A percentile compares a stretch with the other conserved stretches of the same genome.
Conservation (phyloP, 208 protist genomes). For the Leishmania braziliensis region DNA sequence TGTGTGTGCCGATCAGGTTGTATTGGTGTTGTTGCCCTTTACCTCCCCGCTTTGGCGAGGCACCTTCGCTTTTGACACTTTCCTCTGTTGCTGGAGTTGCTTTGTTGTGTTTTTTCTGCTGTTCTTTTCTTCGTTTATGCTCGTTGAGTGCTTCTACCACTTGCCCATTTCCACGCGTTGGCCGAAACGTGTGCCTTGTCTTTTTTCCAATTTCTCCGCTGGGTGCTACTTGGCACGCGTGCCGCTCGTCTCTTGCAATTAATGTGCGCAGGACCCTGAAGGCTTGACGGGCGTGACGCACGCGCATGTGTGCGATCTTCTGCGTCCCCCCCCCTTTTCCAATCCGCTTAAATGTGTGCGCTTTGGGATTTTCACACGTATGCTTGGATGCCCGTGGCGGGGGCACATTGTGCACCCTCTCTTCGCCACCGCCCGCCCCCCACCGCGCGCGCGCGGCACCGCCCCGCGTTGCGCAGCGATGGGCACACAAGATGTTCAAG, state of each 20-base stretch:
- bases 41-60: not conserved
- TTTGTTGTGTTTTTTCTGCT: not conserved
- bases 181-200: not conserved
- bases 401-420: not conserved
- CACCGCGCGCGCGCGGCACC: not conserved
- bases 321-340: not conserved
- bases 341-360: not conserved
- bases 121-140: not conserved
- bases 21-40: not conserved
- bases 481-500: not conserved
- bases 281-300: not conserved
- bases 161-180: not conserved
- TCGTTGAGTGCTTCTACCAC: conserved; percentile 1
- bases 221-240: not conserved
- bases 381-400: not conserved
- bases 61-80: not conserved
- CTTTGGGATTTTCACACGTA: not conserved
- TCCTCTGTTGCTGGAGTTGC: not conserved
- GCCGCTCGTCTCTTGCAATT: not conserved
- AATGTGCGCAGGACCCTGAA: not conserved
- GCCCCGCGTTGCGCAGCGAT: not conserved
- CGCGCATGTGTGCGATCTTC: not conserved
- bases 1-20: not conserved
- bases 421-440: not conserved
- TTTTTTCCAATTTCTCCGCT: not conserved